A percentile compares a stretch with the other conserved stretches of the same genome.
phyloP scores from a whole-genome alignment of 108 stramenopile species.

The Cyclotella distinguenda region DNA sequence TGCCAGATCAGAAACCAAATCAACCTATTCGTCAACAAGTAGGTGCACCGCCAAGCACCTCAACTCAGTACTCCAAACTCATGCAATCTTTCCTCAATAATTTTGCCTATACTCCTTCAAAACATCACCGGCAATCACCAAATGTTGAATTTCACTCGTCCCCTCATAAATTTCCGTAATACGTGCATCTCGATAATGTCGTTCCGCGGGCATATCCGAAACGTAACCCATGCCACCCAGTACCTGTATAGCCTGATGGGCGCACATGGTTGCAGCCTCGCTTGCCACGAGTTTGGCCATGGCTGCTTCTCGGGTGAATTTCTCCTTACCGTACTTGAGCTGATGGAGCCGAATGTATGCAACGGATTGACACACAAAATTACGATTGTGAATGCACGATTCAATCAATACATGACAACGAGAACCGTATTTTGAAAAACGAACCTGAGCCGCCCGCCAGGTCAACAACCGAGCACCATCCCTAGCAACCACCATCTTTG shows the following conservation, averaged over 20 bases:
- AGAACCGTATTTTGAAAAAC: too few relatives aligned
- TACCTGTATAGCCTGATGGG: conserved; percentile 94
- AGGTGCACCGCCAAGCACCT: too few relatives aligned
- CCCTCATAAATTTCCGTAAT: conserved; percentile 99
- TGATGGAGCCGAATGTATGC: too few relatives aligned
- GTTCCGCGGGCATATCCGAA: conserved; percentile 96
- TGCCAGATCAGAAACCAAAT: too few relatives aligned
- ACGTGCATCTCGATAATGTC: conserved; percentile 95
- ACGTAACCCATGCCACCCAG: conserved; percentile 97
- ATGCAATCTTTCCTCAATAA: conserved; percentile 38
- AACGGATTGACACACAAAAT: too few relatives aligned
- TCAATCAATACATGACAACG: too few relatives aligned
- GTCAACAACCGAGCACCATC: conserved; percentile 95
- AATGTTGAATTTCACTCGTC: conserved; percentile 93
- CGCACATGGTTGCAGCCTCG: conserved; percentile 96
- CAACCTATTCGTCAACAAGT: too few relatives aligned
- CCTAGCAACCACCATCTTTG: conserved; percentile 80
- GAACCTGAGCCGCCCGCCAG: conserved; percentile 83
- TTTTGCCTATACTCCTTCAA: conserved; percentile 90
- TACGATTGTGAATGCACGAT: too few relatives aligned
- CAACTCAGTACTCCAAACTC: too few relatives aligned
- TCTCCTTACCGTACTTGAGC: conserved; percentile 82
- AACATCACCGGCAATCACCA: conserved; percentile 93
- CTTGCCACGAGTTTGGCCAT: conserved; percentile 95
- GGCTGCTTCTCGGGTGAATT: conserved; percentile 91